Percentiles rank a stretch among this genome's conserved stretches.
These are phyloP conservation scores for Forsythia suspensa DNA, from an alignment of 257 asterid species.

Conservation along the genomic window DNA sequence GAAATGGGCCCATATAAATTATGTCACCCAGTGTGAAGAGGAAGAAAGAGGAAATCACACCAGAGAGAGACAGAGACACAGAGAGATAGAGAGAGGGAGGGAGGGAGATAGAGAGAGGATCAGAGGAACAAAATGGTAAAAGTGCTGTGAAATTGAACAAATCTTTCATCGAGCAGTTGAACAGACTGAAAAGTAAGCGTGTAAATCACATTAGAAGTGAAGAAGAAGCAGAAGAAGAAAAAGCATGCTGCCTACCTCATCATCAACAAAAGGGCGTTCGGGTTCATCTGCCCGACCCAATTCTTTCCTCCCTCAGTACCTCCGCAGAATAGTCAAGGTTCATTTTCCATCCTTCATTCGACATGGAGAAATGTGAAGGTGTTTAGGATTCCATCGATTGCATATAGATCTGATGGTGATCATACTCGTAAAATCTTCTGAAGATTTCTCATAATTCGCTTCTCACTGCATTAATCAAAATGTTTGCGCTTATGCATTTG, in stretches of 20 bases:
- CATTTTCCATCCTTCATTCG: background rate
- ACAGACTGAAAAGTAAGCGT: background rate
- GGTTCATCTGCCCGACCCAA: conserved; percentile 65
- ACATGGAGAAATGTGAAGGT: background rate
- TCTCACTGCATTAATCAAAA: conserved; percentile 2
- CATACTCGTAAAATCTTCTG: conserved; percentile 8
- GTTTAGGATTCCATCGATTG: background rate
- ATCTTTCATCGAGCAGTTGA: background rate
- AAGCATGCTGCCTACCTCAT: conserved; percentile 80
- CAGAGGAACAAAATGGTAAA: background rate
- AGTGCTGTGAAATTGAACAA: background rate
- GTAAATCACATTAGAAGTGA: background rate
- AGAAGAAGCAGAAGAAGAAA: conserved; percentile 21
- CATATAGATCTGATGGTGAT: conserved; percentile 43
- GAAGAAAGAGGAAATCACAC: too few species aligned
- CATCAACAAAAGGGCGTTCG: conserved; percentile 65
- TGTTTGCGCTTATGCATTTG: background rate
- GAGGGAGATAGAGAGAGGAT: background rate
- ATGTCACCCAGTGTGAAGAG: too few species aligned
- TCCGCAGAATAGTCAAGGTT: conserved; percentile 94
- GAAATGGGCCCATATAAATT: too few species aligned
- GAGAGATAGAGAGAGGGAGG: too few species aligned
- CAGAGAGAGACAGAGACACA: too few species aligned
- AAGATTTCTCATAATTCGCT: conserved; percentile 4
- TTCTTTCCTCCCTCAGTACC: conserved; percentile 77